phyloP scores from a whole-genome alignment of 2,329 filamentous ascomycete species.

The Pestalotiopsis sp. region DNA sequence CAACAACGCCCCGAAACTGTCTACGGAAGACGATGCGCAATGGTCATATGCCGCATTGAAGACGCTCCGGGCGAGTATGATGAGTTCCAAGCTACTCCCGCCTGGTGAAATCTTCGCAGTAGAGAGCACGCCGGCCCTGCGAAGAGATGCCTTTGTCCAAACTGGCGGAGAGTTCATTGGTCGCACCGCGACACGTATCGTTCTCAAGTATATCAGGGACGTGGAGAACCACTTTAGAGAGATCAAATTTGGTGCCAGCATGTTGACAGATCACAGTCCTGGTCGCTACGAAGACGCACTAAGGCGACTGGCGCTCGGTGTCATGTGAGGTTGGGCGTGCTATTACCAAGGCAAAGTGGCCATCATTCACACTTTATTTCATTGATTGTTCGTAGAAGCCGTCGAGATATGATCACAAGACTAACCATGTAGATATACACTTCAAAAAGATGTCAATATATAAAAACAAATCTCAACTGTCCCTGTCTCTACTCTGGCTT shows the following conservation, averaged over 20 bases:
- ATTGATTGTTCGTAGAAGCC: no score
- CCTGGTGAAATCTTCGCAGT: slow-evolving; percentile 78
- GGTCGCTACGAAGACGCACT: slow-evolving; percentile 73
- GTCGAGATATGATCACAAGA: no score
- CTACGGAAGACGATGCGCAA: slow-evolving; percentile 60
- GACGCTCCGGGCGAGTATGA: slow-evolving; percentile 68
- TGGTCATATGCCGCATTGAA: slow-evolving; percentile 73
- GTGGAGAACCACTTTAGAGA: slow-evolving; percentile 73
- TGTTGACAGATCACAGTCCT: slow-evolving; percentile 78
- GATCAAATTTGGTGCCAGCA: slow-evolving; percentile 71
- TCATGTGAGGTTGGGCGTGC: slow-evolving; percentile 30
- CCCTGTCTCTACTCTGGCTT: slow-evolving; percentile 31
- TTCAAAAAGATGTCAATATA: background rate
- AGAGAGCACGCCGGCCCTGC: slow-evolving; percentile 68
- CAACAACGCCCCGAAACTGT: slow-evolving; percentile 40
- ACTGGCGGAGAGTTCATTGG: slow-evolving; percentile 56
- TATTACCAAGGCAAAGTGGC: background rate
- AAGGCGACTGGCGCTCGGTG: slow-evolving; percentile 58
- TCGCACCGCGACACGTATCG: slow-evolving; percentile 67
- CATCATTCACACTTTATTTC: no score
- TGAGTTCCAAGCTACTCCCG: slow-evolving; percentile 70
- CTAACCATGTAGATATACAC: no score
- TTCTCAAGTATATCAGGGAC: slow-evolving; percentile 72
- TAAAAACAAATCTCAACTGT: slow-evolving; percentile 20
- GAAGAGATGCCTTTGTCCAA: slow-evolving; percentile 65